Base-by-base conservation (phyloP, 208 protist species). In the Dictyostelium gargantuum region DNA sequence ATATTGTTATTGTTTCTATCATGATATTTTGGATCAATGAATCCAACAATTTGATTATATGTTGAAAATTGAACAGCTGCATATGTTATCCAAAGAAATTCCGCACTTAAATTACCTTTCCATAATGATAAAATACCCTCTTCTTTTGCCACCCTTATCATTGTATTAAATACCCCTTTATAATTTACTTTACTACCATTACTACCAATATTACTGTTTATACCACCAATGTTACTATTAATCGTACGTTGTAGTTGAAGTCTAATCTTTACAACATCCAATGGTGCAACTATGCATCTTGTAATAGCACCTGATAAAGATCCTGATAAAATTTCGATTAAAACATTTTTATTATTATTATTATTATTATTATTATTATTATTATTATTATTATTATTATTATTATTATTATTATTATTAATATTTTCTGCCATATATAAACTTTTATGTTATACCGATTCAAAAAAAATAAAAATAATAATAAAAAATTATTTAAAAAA, bases 221-320 rank as follows among this genome's bases (percentile, higher is more conserved):
- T 9, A 56, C 52, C 54, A 21, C 2, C n/a, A 9, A 0, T 26
- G 38, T 6, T 23, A 23, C 6, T 46, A 50, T 35, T 63, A 6
- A 8, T 9, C 1, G 29, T 61, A 40, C 29, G 23, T 52, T 89
- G 82, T 26, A 89, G 23, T 40, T 89, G 82, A n/a, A 89, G n/a
- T 50, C 82, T 38, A 42, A 89, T 89, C 38, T 89, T 89, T 48
- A 89, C 50, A 54, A 89, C 82, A 89, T 89, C 82, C 0, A 89
- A 54, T 29, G 82, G 82, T 46, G 82, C 82, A 15, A 89, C 48
- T 9, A 89, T 23, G 5, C 35, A 61, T 63, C 82, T 74, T 29
- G 82, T 89, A 1, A 66, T 17, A 6, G 82, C 82, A 44, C 82
- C 82, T 19, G 82, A 89, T 29, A 89, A 50, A 54, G 82, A 58